These are phyloP conservation scores for Phalaenopsis equestris DNA, from an alignment of 106 monocot species.

Conservation along the genomic window DNA sequence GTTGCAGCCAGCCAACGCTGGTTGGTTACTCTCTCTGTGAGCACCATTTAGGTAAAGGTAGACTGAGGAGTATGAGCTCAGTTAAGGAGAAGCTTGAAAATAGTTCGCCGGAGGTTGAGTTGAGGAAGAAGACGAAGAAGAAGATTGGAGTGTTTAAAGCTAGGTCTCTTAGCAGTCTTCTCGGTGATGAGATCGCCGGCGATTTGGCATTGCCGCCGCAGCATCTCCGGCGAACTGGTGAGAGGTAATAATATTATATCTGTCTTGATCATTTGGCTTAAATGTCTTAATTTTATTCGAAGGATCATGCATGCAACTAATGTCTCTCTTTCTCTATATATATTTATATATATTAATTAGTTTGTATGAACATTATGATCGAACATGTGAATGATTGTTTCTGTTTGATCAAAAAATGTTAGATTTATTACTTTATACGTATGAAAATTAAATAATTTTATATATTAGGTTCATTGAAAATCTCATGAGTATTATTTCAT, in stretches of 20 bases:
- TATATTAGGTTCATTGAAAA: too few species aligned
- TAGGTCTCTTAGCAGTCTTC: conserved; percentile 58
- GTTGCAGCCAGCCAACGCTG: conserved; percentile 76
- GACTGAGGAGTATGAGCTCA: conserved; percentile 49
- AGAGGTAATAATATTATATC: neutral
- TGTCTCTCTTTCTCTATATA: too few species aligned
- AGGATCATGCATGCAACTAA: neutral
- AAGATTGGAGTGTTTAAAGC: conserved; percentile 65
- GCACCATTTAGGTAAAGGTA: conserved; percentile 91
- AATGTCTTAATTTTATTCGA: neutral
- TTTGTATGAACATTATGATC: too few species aligned
- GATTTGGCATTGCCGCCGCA: neutral
- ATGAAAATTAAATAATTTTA: too few species aligned
- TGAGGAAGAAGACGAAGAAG: conserved; percentile 23
- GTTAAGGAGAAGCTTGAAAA: conserved; percentile 4
- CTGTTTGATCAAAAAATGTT: too few species aligned
- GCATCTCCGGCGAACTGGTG: neutral
- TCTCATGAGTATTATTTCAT: too few species aligned
- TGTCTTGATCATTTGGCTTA: neutral
- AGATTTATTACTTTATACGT: too few species aligned
- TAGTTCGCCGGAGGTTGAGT: too few species aligned
- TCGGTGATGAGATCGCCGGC: conserved; percentile 13
- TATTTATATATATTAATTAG: too few species aligned
- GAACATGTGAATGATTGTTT: too few species aligned
- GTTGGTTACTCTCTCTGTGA: conserved; percentile 86